Evolutionary conservation across 2,329 filamentous ascomycete species (phyloP).

Genomic region (Fusarium pseudonygamai): DNA sequence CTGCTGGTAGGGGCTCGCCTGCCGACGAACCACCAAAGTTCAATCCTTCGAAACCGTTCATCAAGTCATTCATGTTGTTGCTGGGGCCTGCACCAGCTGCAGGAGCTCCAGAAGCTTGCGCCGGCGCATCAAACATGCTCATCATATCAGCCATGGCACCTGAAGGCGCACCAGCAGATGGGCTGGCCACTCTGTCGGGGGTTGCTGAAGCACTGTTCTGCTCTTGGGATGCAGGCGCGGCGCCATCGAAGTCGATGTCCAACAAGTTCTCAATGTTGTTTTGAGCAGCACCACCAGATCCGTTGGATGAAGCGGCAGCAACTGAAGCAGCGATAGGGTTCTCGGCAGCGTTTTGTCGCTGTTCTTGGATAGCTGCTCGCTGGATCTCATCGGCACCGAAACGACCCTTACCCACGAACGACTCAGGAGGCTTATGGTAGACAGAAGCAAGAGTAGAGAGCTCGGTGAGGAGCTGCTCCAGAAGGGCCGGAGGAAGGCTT

Average conservation of each 20-base stretch:
- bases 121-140: conserved; percentile 75
- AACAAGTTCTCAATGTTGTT: conserved; percentile 93
- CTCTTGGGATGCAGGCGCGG: conserved; percentile 87
- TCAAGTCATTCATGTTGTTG: conserved; percentile 83
- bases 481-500: conserved; percentile 80
- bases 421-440: conserved; percentile 97
- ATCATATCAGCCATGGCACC: conserved; percentile 71
- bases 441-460: conserved; percentile 95
- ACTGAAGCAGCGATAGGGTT: conserved; percentile 93
- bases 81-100: conserved; percentile 47
- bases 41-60: conserved; percentile 87
- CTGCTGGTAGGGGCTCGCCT: conserved; percentile 71
- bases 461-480: conserved; percentile 91
- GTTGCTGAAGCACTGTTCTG: conserved; percentile 65
- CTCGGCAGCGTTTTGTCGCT: conserved; percentile 88
- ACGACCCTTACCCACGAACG: conserved; percentile 95
- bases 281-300: conserved; percentile 65
- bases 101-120: conserved; percentile 59
- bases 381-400: conserved; percentile 96
- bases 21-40: conserved; percentile 69
- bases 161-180: conserved; percentile 55
- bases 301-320: conserved; percentile 74
- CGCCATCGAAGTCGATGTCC: conserved; percentile 95
- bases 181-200: conserved; percentile 74
- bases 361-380: conserved; percentile 94